phyloP scores from a whole-genome alignment of 1,284 basidiomycete species.

The Leccinum insolens region DNA sequence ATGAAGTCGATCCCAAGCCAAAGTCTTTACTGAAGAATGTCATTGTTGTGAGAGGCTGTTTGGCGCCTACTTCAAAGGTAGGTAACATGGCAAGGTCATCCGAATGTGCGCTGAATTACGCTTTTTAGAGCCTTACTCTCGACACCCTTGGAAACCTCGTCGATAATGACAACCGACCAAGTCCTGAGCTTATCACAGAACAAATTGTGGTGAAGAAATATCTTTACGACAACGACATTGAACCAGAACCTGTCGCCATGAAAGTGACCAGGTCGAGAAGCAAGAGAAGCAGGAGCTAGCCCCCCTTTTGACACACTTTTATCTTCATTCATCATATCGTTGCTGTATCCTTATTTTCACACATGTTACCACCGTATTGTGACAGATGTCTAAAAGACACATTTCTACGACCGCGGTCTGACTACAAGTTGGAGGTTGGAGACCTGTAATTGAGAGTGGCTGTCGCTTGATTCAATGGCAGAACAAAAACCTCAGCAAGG shows the following conservation, averaged over 20 bases:
- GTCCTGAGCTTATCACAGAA: slow-evolving; percentile 65
- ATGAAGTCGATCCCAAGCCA: slow-evolving; percentile 56
- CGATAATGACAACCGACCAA: slow-evolving; percentile 55
- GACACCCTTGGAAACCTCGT: slow-evolving; percentile 78
- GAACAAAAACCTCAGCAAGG: slow-evolving; percentile 77
- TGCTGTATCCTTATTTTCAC: slow-evolving; percentile 39
- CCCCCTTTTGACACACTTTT: slow-evolving; percentile 1
- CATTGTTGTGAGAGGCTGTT: slow-evolving; percentile 59
- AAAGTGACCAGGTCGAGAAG: slow-evolving; percentile 54
- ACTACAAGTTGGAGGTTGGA: slow-evolving; percentile 8
- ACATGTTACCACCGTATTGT: slow-evolving; percentile 7
- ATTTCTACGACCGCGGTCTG: background rate
- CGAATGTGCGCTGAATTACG: slow-evolving; percentile 6
- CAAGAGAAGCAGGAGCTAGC: slow-evolving; percentile 42
- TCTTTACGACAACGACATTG: slow-evolving; percentile 79
- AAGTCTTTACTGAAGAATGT: slow-evolving; percentile 46
- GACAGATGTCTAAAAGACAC: slow-evolving; percentile 4
- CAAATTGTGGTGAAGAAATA: slow-evolving; percentile 78
- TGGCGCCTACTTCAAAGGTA: slow-evolving; percentile 70
- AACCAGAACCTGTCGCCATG: slow-evolving; percentile 40
- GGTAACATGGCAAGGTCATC: slow-evolving; percentile 13
- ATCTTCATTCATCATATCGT: slow-evolving; percentile 27
- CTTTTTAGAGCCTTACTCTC: slow-evolving; percentile 58
- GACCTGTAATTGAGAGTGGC: slow-evolving; percentile 46
- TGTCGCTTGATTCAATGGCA: slow-evolving; percentile 82